Evolutionary conservation across 2,329 filamentous ascomycete species (phyloP).

Genomic region (Fusarium piperis): DNA sequence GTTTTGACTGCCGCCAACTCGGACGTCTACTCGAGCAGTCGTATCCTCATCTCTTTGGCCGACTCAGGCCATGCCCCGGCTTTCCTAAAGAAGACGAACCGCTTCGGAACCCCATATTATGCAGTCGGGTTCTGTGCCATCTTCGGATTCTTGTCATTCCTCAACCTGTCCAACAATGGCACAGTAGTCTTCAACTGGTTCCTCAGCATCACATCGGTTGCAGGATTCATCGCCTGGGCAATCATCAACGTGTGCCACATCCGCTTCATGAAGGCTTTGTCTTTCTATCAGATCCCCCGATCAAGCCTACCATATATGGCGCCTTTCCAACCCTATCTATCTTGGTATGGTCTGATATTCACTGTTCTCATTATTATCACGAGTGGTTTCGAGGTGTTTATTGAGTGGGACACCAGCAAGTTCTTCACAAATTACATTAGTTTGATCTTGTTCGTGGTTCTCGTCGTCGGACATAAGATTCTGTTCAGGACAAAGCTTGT

Average conservation of each 20-base stretch:
- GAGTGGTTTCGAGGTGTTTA: conserved; percentile 45
- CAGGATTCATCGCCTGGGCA: conserved; percentile 54
- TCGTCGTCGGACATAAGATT: background rate
- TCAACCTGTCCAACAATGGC: conserved; percentile 50
- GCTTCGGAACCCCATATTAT: conserved; percentile 50
- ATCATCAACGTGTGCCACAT: conserved; percentile 52
- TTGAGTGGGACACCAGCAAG: conserved; percentile 2
- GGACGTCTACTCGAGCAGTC: conserved; percentile 50
- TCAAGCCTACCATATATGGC: conserved; percentile 50
- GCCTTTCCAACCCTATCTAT: conserved; percentile 50
- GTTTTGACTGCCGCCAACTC: conserved; percentile 70
- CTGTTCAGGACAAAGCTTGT: background rate
- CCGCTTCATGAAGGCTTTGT: conserved; percentile 49
- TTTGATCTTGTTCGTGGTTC: background rate
- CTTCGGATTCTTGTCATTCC: conserved; percentile 52
- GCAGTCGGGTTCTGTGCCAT: conserved; percentile 48
- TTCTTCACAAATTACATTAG: conserved; percentile 4
- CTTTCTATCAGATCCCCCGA: conserved; percentile 48
- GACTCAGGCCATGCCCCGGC: conserved; percentile 50
- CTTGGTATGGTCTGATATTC: conserved; percentile 47
- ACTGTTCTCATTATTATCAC: conserved; percentile 62
- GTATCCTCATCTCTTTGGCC: conserved; percentile 47
- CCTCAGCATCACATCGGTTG: conserved; percentile 53
- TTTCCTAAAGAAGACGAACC: conserved; percentile 43
- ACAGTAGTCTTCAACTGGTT: conserved; percentile 52